Evolutionary conservation across 352 stramenopile species (phyloP).

Genomic region (Phytophthora kernoviae): DNA sequence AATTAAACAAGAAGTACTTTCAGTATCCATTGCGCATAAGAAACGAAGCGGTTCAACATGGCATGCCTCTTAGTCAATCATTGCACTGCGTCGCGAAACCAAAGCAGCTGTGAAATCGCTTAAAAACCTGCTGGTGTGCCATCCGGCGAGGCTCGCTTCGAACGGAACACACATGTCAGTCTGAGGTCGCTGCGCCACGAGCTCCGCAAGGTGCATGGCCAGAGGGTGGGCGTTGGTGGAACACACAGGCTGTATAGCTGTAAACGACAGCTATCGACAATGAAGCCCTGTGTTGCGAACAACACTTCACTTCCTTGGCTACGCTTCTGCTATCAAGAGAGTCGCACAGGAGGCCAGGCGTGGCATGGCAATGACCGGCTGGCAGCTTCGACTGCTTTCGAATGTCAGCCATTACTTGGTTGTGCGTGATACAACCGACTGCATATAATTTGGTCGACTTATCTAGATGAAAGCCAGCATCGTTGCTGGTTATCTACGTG

Average conservation of each 20-base stretch:
- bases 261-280: too few relatives aligned
- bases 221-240: neutral
- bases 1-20: conserved; percentile 5
- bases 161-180: neutral
- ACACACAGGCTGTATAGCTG: too few relatives aligned
- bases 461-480: neutral
- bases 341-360: neutral
- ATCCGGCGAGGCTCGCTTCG: neutral
- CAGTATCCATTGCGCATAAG: neutral
- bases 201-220: neutral
- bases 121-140: neutral
- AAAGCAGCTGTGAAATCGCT: neutral
- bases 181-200: too few relatives aligned
- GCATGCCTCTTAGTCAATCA: neutral
- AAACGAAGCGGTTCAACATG: too few relatives aligned
- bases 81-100: neutral
- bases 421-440: neutral
- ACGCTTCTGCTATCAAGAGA: neutral
- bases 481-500: conserved; percentile 1
- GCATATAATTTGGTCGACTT: too few relatives aligned
- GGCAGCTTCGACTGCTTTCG: neutral
- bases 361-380: neutral
- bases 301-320: neutral
- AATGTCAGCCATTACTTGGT: neutral
- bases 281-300: neutral